These are phyloP conservation scores for Talaromyces sp. DNA, from an alignment of 2,329 filamentous ascomycete genomes.

Conservation along the genomic window DNA sequence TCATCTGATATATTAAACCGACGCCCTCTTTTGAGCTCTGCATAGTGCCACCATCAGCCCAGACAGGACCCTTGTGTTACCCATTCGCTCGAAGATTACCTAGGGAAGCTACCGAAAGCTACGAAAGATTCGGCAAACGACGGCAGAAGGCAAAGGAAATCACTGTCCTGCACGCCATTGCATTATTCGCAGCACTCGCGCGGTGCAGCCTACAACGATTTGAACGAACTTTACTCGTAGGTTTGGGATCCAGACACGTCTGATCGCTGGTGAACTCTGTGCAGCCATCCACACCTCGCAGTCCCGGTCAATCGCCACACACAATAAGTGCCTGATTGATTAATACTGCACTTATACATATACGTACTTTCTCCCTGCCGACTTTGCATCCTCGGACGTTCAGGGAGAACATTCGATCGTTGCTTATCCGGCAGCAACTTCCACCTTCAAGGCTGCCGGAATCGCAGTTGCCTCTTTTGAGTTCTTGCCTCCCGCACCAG, in stretches of 20 bases:
- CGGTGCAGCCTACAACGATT: background rate
- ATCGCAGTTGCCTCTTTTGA: constrained; percentile 14
- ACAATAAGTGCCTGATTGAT: background rate
- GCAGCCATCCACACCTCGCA: background rate
- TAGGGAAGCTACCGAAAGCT: background rate
- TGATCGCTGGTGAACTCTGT: background rate
- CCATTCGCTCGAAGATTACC: background rate
- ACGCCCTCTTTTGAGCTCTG: background rate
- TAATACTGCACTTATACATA: background rate
- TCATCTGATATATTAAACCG: background rate
- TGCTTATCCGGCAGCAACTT: background rate
- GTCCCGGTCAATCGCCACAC: constrained; percentile 8
- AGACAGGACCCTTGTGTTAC: background rate
- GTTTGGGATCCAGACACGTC: constrained; percentile 3
- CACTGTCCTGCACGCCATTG: constrained; percentile 7
- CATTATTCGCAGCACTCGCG: constrained; percentile 1
- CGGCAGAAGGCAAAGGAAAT: background rate
- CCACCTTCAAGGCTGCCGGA: background rate
- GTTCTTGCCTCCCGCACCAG: constrained; percentile 2
- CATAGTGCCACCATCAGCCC: background rate
- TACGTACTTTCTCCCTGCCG: background rate
- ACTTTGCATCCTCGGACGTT: background rate
- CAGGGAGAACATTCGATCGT: background rate
- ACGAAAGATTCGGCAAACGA: background rate
- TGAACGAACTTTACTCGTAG: constrained; percentile 8